Base-by-base conservation (phyloP, 805 yeast species). In the Naumovozyma dairenensis region DNA sequence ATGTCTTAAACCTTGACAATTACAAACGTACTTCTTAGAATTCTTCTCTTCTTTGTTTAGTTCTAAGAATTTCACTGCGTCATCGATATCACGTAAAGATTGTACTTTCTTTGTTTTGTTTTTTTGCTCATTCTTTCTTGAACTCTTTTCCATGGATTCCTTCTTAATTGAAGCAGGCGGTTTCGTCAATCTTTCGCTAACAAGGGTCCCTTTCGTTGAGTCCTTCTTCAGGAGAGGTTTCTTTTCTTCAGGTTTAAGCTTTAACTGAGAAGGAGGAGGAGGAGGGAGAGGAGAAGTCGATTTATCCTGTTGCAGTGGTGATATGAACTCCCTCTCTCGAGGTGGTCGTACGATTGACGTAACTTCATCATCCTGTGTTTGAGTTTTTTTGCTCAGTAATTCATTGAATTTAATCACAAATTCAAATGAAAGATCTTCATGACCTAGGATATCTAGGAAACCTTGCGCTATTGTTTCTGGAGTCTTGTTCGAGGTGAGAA, bases 1-100 rank as follows among this genome's bases (percentile, higher is more conserved):
- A 51, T 92, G 98, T 39, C 81, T 65, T 0, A 80, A 72, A 1
- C 89, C 96, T 75, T 79, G 82, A 51, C 97, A 87, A 41, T 79
- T 72, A 53, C 97, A 87, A 4, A 47, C 51, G 14, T 63, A 52
- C 9, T 49, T 47, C 16, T 39, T 39, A 13, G 45, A 39, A 37
- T 44, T 40, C 3, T 35, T 36, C 6, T 44, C 45, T n/a, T 35
- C 37, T 16, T 46, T 40, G 6, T 53, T 50, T 4, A 67, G 42
- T 41, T 80, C 78, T 44, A 76, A 50, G 37, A 73, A 68, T 41
- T 64, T 58, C 28, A 80, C 57, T 0, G 77, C 76, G 1, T 74
- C 72, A 38, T 80, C 86, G 6, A 81, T 67, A 38, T 80, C 89
- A 31, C 72, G 65, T 35, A 81, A 52, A 17, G 73, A 69, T 25